Evolutionary conservation across 768 basidiomycete species (phyloP).

Genomic region (Favolaschia claudopus): DNA sequence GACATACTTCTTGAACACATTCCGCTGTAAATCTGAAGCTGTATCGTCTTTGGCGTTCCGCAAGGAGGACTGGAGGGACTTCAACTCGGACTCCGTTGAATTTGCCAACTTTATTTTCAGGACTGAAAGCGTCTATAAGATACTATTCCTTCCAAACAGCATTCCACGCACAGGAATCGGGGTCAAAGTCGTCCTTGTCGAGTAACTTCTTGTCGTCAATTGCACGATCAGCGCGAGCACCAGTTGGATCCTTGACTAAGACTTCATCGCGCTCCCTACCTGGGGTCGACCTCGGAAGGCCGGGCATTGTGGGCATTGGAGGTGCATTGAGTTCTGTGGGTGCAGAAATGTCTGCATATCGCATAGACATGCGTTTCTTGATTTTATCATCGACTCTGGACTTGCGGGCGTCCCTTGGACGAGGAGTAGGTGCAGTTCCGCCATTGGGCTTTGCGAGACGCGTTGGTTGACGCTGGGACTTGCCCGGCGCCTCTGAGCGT

Average conservation of each 20-base stretch:
- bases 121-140: slow-evolving; percentile 47
- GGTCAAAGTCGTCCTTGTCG: slow-evolving; percentile 83
- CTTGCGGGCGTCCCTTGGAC: slow-evolving; percentile 58
- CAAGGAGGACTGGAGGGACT: slow-evolving; percentile 78
- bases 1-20: slow-evolving; percentile 91
- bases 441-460: slow-evolving; percentile 26
- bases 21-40: slow-evolving; percentile 83
- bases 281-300: slow-evolving; percentile 40
- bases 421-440: slow-evolving; percentile 34
- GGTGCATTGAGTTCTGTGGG: slow-evolving; percentile 67
- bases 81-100: slow-evolving; percentile 84
- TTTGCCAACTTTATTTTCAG: slow-evolving; percentile 89
- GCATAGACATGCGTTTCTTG: slow-evolving; percentile 95
- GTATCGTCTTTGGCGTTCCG: slow-evolving; percentile 75
- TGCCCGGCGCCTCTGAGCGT: slow-evolving; percentile 56
- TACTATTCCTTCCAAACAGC: too few species aligned
- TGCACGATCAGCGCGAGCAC: slow-evolving; percentile 48
- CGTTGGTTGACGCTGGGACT: slow-evolving; percentile 33
- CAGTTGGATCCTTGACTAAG: slow-evolving; percentile 47
- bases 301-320: slow-evolving; percentile 64
- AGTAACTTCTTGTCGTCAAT: slow-evolving; percentile 72
- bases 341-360: slow-evolving; percentile 87
- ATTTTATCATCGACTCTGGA: slow-evolving; percentile 86
- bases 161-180: slow-evolving; percentile 85
- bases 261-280: slow-evolving; percentile 56